Evolutionary conservation across 257 asterid species (phyloP), one percentile per base, ranked within the genome.

Genomic region (Solanum microdontum): DNA sequence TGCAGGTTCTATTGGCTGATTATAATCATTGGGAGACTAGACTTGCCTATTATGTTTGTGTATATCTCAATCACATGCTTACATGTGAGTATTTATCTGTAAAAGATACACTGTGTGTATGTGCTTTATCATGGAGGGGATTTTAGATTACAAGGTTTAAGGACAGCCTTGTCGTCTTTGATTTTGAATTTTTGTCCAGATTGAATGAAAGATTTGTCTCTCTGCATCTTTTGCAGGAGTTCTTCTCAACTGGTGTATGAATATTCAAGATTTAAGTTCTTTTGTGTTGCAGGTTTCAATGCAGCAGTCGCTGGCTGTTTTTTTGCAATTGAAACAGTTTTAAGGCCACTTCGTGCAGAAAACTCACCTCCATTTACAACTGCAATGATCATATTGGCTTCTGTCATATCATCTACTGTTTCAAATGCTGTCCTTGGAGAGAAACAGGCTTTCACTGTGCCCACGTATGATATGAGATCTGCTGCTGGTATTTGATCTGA

Each of bases 341-440:
- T 97, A 88, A 93, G 99, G 93, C 99, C 99, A 88, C 98, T 93
- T 73, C 98, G 94, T 85, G 99, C 99, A 37, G 99, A 97, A 90
- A 97, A 97, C 90, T 97, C 99, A 83, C 99, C 99, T 91, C 99
- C 99, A 88, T 97, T 96, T 92, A 97, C 99, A 7, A 97, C 99
- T 28, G 99, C 99, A 48, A 96, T 96, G 98, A 97, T 97, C 89
- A 97, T 97, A 88, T 93, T 97, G 95, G 98, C 99, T 37, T 97
- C 99, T 86, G 99, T 97, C 64, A 92, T 97, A 91, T 96, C 99
- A n/a, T 94, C 99, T 43, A 97, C 99, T 73, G 99, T 96, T 77
- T 97, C 99, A 87, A 97, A 93, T 93, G 99, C 99, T 55, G 98
- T 97, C 73, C 98, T 97, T n/a, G 99, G 98, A 89, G 99, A 94